phyloP scores from a whole-genome alignment of 805 yeast genomes.

The Candida palmyrensis region DNA sequence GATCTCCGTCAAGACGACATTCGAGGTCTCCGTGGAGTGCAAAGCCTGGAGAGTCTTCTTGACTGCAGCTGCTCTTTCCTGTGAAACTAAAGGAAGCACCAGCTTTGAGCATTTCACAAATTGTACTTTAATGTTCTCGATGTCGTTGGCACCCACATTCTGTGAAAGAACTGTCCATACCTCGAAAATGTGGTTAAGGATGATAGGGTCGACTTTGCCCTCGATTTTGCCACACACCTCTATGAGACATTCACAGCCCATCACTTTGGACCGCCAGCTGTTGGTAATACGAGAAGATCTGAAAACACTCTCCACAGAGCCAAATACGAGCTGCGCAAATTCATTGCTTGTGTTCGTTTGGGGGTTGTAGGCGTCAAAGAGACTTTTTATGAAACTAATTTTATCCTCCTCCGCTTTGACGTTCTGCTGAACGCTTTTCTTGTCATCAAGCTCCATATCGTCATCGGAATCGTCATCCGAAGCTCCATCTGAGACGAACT shows the following conservation, averaged over 20 bases:
- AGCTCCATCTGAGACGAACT: conserved; percentile 26
- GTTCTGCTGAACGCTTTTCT: conserved; percentile 31
- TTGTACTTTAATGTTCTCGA: conserved; percentile 59
- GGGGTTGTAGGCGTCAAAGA: conserved; percentile 27
- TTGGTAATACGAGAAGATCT: conserved; percentile 23
- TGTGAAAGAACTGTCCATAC: conserved; percentile 19
- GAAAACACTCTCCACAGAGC: conserved; percentile 17
- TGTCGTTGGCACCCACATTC: conserved; percentile 35
- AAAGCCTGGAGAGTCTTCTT: conserved; percentile 11
- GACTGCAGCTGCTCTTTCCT: conserved; percentile 11
- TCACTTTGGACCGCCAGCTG: conserved; percentile 61
- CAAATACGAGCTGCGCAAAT: conserved; percentile 7
- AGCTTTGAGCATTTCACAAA: conserved; percentile 28
- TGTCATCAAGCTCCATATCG: conserved; percentile 15
- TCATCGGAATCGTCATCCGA: conserved; percentile 32
- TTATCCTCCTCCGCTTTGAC: conserved; percentile 46
- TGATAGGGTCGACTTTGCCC: conserved; percentile 2
- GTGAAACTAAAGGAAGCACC: conserved; percentile 10
- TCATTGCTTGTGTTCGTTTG: conserved; percentile 1
- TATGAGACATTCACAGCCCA: conserved; percentile 38
- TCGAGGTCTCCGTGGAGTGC: conserved; percentile 34
- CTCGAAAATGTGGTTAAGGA: conserved; percentile 13
- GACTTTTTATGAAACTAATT: conserved; percentile 28
- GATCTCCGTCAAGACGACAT: conserved; percentile 40
- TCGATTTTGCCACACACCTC: conserved; percentile 4